Evolutionary conservation across 176 grass and related monocot genomes (phyloP).

Genomic region (Guadua angustifolia): DNA sequence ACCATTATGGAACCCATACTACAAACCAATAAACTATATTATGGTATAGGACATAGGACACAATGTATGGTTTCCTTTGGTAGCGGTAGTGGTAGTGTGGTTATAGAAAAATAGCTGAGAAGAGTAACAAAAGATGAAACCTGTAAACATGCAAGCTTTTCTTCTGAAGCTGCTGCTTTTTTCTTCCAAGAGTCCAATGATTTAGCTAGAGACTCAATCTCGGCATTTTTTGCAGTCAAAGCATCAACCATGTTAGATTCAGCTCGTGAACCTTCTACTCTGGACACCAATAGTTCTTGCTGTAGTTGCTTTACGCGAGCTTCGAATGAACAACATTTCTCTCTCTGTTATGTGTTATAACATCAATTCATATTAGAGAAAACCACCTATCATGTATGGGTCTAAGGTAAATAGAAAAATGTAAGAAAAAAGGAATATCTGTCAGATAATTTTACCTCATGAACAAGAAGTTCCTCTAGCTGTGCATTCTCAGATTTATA

Average conservation of each 20-base stretch:
- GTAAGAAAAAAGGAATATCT: conserved; percentile 9
- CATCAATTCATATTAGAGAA: conserved; percentile 39
- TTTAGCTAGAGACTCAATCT: conserved; percentile 81
- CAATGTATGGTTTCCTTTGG: conserved; percentile 35
- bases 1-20: background rate
- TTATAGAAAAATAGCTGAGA: conserved; percentile 20
- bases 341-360: conserved; percentile 68
- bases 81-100: background rate
- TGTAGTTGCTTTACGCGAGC: conserved; percentile 82
- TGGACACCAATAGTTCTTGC: conserved; percentile 78
- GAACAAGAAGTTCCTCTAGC: conserved; percentile 93
- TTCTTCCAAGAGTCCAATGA: conserved; percentile 91
- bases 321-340: conserved; percentile 80
- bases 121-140: conserved; percentile 51
- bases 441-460: conserved; percentile 62
- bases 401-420: conserved; percentile 33
- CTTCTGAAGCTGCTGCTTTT: conserved; percentile 70
- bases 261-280: conserved; percentile 76
- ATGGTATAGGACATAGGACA: conserved; percentile 24
- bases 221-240: conserved; percentile 86
- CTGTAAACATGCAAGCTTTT: conserved; percentile 73
- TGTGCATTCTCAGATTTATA: conserved; percentile 99
- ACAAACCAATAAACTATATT: background rate
- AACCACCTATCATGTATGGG: conserved; percentile 4
- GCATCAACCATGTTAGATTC: conserved; percentile 99